These are phyloP conservation scores for Sporobolomyces phaffii DNA, from an alignment of 768 basidiomycete genomes.

Conservation along the genomic window DNA sequence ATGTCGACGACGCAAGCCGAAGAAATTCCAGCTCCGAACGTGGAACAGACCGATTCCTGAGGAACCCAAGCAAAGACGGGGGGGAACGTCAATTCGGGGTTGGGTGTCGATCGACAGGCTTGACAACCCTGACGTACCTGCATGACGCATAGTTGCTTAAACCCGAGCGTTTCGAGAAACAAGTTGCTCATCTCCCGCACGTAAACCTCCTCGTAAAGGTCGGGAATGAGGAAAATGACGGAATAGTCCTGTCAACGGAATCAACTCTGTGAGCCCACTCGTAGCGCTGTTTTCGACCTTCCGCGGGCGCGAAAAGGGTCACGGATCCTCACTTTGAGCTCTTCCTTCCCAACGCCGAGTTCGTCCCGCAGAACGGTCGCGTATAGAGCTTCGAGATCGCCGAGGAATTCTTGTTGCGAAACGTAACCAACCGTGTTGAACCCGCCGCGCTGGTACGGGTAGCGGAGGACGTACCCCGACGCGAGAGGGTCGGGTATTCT, in stretches of 20 bases:
- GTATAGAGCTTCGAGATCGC: slow-evolving; percentile 71
- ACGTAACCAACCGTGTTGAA: slow-evolving; percentile 75
- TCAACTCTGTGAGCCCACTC: no score
- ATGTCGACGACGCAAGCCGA: slow-evolving; percentile 94
- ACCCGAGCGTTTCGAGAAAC: slow-evolving; percentile 71
- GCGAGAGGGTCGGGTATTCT: slow-evolving; percentile 19
- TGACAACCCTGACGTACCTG: no score
- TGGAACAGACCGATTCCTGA: slow-evolving; percentile 85
- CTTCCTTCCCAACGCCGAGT: slow-evolving; percentile 53
- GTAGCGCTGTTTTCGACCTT: no score
- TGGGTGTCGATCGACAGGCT: not conserved
- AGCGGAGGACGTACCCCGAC: slow-evolving; percentile 62
- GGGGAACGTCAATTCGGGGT: no score
- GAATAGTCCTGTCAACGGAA: slow-evolving; percentile 76
- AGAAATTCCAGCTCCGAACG: slow-evolving; percentile 90
- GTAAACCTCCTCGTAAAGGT: slow-evolving; percentile 79
- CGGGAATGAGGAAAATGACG: slow-evolving; percentile 80
- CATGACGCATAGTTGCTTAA: slow-evolving; percentile 85
- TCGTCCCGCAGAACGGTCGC: slow-evolving; percentile 58
- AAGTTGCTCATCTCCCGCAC: slow-evolving; percentile 70
- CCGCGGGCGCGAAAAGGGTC: not conserved
- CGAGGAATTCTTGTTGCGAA: slow-evolving; percentile 58
- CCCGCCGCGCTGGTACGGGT: slow-evolving; percentile 72
- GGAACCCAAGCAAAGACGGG: not conserved
- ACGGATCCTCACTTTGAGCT: slow-evolving; percentile 57